A percentile compares a stretch with the other conserved stretches of the same genome.
These are phyloP conservation scores for Coemansia sp. DNA, from an alignment of 192 early-diverging fungal genomes.

Conservation along the genomic window DNA sequence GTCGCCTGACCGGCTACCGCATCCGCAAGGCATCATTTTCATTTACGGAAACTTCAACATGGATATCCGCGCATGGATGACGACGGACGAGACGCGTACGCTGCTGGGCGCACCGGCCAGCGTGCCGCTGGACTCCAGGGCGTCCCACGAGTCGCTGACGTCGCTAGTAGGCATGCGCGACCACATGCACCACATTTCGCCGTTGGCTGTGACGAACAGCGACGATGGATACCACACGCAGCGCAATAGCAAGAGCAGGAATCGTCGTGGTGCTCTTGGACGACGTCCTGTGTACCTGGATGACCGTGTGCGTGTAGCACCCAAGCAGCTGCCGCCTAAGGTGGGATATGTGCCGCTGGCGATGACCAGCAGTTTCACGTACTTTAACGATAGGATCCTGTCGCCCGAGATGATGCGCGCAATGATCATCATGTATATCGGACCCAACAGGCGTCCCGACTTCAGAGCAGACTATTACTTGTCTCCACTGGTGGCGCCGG, in stretches of 20 bases:
- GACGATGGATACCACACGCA: conserved; percentile 39
- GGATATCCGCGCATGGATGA: conserved; percentile 93
- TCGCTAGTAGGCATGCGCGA: conserved; percentile 61
- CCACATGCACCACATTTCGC: conserved; percentile 66
- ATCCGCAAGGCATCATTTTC: conserved; percentile 76
- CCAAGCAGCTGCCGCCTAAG: neutral
- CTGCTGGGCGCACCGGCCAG: conserved; percentile 21
- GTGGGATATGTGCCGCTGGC: conserved; percentile 56
- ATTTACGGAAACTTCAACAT: conserved; percentile 92
- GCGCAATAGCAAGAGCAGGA: neutral
- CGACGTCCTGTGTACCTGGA: conserved; percentile 25
- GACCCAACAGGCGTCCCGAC: conserved; percentile 73
- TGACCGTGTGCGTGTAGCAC: conserved; percentile 36
- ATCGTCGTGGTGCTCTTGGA: too few relatives aligned
- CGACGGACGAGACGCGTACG: conserved; percentile 41
- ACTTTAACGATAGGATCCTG: conserved; percentile 86
- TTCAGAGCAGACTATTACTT: conserved; percentile 82
- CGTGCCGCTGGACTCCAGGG: conserved; percentile 2
- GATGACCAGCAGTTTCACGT: conserved; percentile 74
- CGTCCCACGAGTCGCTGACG: conserved; percentile 14
- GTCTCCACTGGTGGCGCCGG: conserved; percentile 82
- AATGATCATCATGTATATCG: conserved; percentile 81
- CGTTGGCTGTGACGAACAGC: conserved; percentile 54
- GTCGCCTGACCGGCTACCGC: conserved; percentile 55
- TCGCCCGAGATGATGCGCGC: conserved; percentile 73